Conservation (phyloP, 345 rosid species). For the Euphorbia peplus region DNA sequence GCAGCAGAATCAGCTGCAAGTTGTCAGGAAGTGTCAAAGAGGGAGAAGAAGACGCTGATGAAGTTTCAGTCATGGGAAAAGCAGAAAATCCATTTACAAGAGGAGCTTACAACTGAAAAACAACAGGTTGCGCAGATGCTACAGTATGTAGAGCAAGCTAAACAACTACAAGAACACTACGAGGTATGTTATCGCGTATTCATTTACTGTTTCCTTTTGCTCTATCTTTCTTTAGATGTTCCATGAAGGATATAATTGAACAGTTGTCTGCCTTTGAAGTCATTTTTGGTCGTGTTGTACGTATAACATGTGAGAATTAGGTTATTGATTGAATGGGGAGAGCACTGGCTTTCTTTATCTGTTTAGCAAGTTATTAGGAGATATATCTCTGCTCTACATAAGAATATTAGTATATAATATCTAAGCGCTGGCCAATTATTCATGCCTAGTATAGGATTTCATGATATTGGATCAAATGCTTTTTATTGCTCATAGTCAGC, state of each 20-base stretch:
- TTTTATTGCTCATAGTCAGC: background rate
- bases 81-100: slow-evolving; percentile 63
- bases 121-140: slow-evolving; percentile 45
- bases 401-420: slow-evolving; percentile 3
- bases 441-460: slow-evolving; percentile 19
- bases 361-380: slow-evolving; percentile 12
- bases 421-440: slow-evolving; percentile 12
- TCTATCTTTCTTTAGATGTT: slow-evolving; percentile 5
- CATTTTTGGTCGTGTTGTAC: slow-evolving; percentile 3
- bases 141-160: slow-evolving; percentile 51
- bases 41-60: slow-evolving; percentile 63
- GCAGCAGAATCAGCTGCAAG: slow-evolving; percentile 71
- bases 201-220: slow-evolving; percentile 3
- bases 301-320: slow-evolving; percentile 10
- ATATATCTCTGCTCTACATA: background rate
- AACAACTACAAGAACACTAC: slow-evolving; percentile 40
- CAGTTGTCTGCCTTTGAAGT: slow-evolving; percentile 2
- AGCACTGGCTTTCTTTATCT: slow-evolving; percentile 11
- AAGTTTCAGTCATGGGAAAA: slow-evolving; percentile 77
- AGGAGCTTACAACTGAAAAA: slow-evolving; percentile 63
- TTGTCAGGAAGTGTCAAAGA: slow-evolving; percentile 67
- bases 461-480: background rate
- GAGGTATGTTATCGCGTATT: slow-evolving; percentile 45
- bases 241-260: background rate
- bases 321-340: slow-evolving; percentile 14